Evolutionary conservation across 768 basidiomycete species (phyloP).

Genomic region (Pleurotus eryngii): DNA sequence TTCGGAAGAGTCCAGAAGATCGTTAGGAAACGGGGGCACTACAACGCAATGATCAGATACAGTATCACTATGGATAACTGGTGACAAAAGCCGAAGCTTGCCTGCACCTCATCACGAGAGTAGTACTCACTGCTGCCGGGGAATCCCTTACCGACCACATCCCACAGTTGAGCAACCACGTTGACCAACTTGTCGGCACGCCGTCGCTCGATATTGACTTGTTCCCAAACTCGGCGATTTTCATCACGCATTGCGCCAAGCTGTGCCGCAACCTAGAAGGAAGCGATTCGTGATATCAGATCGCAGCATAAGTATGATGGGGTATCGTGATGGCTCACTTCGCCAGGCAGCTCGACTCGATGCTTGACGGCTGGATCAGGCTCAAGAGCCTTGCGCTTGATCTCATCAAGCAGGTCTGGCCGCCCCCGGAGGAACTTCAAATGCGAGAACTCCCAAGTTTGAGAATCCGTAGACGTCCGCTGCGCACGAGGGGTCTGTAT

Average conservation of each 20-base stretch:
- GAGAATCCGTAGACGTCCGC: slow-evolving; percentile 74
- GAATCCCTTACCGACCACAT: slow-evolving; percentile 54
- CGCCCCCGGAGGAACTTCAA: slow-evolving; percentile 81
- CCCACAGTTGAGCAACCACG: slow-evolving; percentile 61
- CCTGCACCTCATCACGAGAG: background rate
- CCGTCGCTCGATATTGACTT: slow-evolving; percentile 50
- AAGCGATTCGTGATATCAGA: too few relatives aligned
- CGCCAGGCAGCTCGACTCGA: slow-evolving; percentile 77
- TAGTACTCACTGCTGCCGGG: slow-evolving; percentile 47
- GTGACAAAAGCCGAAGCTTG: slow-evolving; percentile 4
- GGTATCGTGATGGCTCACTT: slow-evolving; percentile 41
- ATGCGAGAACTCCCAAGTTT: slow-evolving; percentile 89
- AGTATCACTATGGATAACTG: background rate
- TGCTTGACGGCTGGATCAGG: slow-evolving; percentile 71
- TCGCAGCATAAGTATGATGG: background rate
- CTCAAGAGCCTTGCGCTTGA: slow-evolving; percentile 82
- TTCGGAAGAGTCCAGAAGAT: slow-evolving; percentile 48
- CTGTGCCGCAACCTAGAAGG: slow-evolving; percentile 51
- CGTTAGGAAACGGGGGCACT: slow-evolving; percentile 48
- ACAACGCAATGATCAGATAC: background rate
- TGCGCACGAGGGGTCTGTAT: slow-evolving; percentile 76
- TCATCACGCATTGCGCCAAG: slow-evolving; percentile 71
- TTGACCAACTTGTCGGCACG: slow-evolving; percentile 60
- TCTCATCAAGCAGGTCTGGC: slow-evolving; percentile 79
- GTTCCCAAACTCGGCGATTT: slow-evolving; percentile 60